These are phyloP conservation scores for Pseudogymnoascus sp. DNA, from an alignment of 2,329 filamentous ascomycete genomes.

Conservation along the genomic window DNA sequence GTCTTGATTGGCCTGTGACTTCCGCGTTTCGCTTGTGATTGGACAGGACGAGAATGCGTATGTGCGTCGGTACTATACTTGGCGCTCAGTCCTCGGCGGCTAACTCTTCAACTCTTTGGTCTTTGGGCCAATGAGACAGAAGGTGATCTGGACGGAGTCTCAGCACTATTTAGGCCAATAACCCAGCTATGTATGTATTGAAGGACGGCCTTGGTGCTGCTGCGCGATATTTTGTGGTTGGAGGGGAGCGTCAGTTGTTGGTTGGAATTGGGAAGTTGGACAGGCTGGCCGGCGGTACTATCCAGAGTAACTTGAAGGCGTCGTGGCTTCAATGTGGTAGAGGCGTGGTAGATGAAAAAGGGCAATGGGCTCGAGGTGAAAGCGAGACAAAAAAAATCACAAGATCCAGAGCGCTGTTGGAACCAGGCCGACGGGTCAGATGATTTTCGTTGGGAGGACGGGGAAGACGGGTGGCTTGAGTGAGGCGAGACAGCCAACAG, in stretches of 20 bases:
- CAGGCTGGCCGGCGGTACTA: neutral
- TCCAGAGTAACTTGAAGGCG: neutral
- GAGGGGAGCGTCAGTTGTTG: neutral
- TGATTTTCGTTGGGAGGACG: neutral
- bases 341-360: neutral
- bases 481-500: neutral
- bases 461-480: neutral
- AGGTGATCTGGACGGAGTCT: neutral
- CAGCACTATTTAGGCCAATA: neutral
- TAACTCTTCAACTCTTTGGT: neutral
- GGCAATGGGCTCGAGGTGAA: neutral
- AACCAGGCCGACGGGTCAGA: neutral
- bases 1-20: neutral
- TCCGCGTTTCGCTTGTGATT: neutral
- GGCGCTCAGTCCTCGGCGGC: neutral
- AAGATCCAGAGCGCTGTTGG: neutral
- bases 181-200: neutral
- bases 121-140: neutral
- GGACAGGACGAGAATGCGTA: neutral
- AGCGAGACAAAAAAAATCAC: neutral
- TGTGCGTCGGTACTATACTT: constrained; percentile 3
- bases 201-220: neutral
- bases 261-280: neutral
- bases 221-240: neutral
- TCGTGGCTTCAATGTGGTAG: neutral